Conservation (phyloP, 257 asterid genomes). For the Solanum clarkiae region DNA sequence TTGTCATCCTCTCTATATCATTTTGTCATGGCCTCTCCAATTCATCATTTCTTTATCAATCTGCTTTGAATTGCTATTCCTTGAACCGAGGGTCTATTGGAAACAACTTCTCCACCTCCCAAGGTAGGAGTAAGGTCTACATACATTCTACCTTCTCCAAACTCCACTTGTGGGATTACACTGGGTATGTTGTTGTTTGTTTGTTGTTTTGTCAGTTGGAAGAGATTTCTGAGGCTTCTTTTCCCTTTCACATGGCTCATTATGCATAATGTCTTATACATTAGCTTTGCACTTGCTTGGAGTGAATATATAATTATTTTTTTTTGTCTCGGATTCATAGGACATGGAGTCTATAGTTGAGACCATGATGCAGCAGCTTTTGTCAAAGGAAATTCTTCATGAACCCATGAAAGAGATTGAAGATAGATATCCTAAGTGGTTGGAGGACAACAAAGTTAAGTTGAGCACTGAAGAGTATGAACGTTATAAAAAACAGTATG, state of each 20-base stretch:
- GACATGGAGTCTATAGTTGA: conserved; percentile 91
- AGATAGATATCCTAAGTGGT: conserved; percentile 84
- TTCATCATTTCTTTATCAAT: too few relatives aligned
- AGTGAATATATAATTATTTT: neutral
- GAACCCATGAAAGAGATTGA: conserved; percentile 98
- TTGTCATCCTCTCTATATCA: neutral
- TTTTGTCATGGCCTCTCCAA: neutral
- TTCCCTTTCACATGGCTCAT: neutral
- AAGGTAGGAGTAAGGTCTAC: neutral
- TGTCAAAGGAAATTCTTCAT: conserved; percentile 85
- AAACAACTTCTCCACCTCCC: neutral
- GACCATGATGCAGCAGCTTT: conserved; percentile 96
- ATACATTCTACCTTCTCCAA: neutral
- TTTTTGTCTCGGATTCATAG: conserved; percentile 15
- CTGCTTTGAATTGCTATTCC: neutral
- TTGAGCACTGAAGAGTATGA: conserved; percentile 51
- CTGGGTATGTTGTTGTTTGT: too few relatives aligned
- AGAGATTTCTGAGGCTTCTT: neutral
- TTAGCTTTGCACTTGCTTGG: neutral
- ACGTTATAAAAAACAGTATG: conserved; percentile 50
- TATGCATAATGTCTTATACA: neutral
- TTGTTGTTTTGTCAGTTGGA: neutral
- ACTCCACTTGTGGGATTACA: neutral
- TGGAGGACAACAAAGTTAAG: conserved; percentile 63
- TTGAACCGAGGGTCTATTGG: neutral